Conservation (phyloP, 169 alveolate species). For the Perkinsus olseni region DNA sequence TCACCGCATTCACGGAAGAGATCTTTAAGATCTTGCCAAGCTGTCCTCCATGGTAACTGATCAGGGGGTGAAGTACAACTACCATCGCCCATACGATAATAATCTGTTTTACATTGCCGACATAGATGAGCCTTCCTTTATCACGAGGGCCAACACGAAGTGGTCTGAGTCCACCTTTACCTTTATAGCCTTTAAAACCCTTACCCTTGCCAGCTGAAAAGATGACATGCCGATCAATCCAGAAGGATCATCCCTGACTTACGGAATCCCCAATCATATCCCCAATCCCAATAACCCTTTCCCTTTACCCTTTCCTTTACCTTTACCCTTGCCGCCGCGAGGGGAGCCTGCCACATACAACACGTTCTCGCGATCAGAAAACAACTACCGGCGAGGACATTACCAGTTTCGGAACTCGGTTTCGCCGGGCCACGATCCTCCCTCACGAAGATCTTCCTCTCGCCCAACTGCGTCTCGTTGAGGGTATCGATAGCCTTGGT, state of each 20-base stretch:
- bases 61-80: neutral
- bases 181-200: neutral
- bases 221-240: neutral
- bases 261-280: neutral
- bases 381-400: neutral
- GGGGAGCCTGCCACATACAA: neutral
- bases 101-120: neutral
- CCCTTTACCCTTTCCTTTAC: neutral
- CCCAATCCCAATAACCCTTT: neutral
- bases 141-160: constrained; percentile 12
- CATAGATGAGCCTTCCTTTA: constrained; percentile 6
- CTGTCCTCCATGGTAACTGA: constrained; percentile 33
- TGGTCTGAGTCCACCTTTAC: neutral
- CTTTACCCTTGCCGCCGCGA: neutral
- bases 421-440: constrained; percentile 19
- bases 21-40: constrained; percentile 40
- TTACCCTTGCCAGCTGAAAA: neutral
- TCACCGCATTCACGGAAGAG: constrained; percentile 37
- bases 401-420: neutral
- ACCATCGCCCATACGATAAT: neutral
- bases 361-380: neutral
- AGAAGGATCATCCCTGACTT: neutral
- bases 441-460: constrained; percentile 27
- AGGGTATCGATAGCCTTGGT: constrained; percentile 33
- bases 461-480: constrained; percentile 30